These are phyloP conservation scores for Senecio squalidus DNA, from an alignment of 140 eudicot genomes.

Conservation along the genomic window DNA sequence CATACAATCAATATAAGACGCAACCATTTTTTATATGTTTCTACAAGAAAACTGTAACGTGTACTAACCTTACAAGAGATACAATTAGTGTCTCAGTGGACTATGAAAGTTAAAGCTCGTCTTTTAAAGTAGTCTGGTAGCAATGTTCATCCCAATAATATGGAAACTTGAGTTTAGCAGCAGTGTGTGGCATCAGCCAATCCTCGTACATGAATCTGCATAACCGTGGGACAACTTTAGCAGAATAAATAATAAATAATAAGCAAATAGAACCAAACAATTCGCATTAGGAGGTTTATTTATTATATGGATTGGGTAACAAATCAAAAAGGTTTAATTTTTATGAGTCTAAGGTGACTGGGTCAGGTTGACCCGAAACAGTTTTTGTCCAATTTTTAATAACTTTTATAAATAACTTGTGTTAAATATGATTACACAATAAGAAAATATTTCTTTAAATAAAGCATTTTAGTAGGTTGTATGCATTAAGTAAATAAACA, in stretches of 20 bases:
- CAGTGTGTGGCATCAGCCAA: constrained; percentile 80
- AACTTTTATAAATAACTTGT: too few species aligned
- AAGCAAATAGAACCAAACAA: background rate
- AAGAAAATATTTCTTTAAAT: too few species aligned
- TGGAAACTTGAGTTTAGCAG: constrained; percentile 66
- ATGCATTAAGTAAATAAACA: too few species aligned
- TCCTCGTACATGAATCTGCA: constrained; percentile 75
- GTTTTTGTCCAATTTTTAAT: too few species aligned
- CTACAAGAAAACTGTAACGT: background rate
- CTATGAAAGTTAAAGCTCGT: constrained; percentile 52
- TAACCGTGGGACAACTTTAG: constrained; percentile 10
- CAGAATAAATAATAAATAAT: background rate
- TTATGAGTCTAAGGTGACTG: too few species aligned
- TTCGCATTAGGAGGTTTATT: background rate
- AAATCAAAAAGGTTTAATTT: too few species aligned
- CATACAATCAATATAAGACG: background rate
- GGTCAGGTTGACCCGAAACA: too few species aligned
- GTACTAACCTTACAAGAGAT: constrained; percentile 6
- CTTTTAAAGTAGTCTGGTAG: constrained; percentile 40
- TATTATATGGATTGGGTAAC: background rate
- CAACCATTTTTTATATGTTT: background rate
- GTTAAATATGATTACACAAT: too few species aligned
- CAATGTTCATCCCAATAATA: constrained; percentile 66
- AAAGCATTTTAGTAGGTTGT: too few species aligned
- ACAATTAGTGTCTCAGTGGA: background rate